A percentile compares a stretch with the other conserved stretches of the same genome.
phyloP scores from a whole-genome alignment of 345 rosid species.

The Lepidium didymum region DNA sequence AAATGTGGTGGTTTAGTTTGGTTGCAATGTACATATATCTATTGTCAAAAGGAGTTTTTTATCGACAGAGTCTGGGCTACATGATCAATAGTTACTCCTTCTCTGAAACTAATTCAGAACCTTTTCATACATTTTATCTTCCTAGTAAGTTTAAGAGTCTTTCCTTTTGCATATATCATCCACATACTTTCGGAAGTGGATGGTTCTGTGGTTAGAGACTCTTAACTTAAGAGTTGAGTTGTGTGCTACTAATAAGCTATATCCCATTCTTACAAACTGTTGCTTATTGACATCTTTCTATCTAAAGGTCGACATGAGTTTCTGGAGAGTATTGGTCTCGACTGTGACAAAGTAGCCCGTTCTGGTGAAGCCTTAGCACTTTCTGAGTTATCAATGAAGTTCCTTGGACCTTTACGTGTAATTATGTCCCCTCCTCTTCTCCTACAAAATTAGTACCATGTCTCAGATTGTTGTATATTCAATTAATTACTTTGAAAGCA shows the following conservation, averaged over 20 bases:
- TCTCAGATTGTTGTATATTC: background rate
- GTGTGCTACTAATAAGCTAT: background rate
- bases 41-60: background rate
- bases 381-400: constrained; percentile 70
- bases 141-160: background rate
- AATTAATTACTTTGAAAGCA: constrained; percentile 22
- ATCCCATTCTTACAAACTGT: background rate
- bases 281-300: background rate
- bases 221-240: too few species aligned
- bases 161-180: background rate
- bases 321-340: constrained; percentile 57
- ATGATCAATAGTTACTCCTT: background rate
- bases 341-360: constrained; percentile 68
- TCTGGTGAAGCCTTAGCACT: constrained; percentile 60
- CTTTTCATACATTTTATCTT: background rate
- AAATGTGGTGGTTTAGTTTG: too few species aligned
- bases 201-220: background rate
- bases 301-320: constrained; percentile 69
- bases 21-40: background rate
- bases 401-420: constrained; percentile 73
- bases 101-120: background rate
- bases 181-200: background rate
- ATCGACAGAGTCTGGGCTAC: background rate
- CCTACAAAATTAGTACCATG: background rate
- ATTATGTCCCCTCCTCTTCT: background rate